These are phyloP conservation scores for Olyra latifolia DNA, from an alignment of 176 grass and related monocot species.

Conservation along the genomic window DNA sequence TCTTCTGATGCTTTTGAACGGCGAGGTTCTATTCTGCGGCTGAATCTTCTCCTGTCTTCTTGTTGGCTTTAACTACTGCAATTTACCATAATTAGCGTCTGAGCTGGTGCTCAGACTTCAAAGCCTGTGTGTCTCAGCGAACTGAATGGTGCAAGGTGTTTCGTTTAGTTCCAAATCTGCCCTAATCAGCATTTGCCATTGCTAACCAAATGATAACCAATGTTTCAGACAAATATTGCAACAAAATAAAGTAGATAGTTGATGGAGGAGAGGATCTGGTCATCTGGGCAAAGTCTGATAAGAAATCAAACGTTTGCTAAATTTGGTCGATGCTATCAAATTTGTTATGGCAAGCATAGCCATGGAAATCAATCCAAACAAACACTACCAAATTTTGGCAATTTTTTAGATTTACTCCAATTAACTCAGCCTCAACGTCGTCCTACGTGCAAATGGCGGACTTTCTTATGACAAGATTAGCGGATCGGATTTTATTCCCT, in stretches of 20 bases:
- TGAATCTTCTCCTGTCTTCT: not conserved
- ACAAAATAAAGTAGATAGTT: no score
- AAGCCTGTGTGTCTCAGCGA: not conserved
- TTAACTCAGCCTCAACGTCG: not conserved
- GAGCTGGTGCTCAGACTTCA: not conserved
- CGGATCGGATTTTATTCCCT: not conserved
- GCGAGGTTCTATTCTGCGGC: constrained; percentile 19
- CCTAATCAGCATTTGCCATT: no score
- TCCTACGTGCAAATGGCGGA: constrained; percentile 5
- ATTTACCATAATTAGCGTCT: not conserved
- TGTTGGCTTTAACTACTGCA: constrained; percentile 12
- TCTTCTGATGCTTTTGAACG: constrained; percentile 3
- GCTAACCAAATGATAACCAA: no score
- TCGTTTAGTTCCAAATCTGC: no score
- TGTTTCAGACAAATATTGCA: no score
- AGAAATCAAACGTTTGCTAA: no score
- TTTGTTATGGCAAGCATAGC: no score
- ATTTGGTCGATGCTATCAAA: no score
- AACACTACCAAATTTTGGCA: no score
- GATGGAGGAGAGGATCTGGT: no score
- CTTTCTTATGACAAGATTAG: constrained; percentile 3
- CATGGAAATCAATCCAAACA: no score
- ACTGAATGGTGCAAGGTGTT: not conserved
- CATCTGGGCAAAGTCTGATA: no score
- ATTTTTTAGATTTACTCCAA: not conserved